Base-by-base conservation (phyloP, 139 green algal genomes). In the Chlamydomonas schloesseri region DNA sequence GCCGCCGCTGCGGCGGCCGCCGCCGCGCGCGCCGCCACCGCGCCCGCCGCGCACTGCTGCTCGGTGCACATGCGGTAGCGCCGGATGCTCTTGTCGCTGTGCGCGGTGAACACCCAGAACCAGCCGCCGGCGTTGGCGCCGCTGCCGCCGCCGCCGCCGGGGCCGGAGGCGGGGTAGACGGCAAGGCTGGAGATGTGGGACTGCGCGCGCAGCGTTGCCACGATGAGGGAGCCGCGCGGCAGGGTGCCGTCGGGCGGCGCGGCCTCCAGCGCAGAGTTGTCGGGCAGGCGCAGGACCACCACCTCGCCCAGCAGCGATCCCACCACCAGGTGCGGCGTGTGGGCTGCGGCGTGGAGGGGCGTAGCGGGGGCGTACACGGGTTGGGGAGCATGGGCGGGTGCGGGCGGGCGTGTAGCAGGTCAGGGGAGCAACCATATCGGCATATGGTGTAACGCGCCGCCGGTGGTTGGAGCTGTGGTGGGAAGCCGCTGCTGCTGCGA, bases 51-150 rank as follows among this genome's bases (percentile, higher is more conserved):
- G 60, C 73, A 65, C 4, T 83, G 76, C 21, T 83, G 76, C 31
- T 83, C 76, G 73, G 80, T 62, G 80, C 68, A 86, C 68, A 89
- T 81, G 5, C 84, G 47, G 84, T 81, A 89, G 15, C 84, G 21
- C 11, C 84, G 75, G 24, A 89, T 68, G 57, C 75, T 81, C 75
- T 83, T 84, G 50, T 89, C 84, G n/a, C 58, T 58, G 62, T 73
- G 65, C 23, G 75, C 31, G 5, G 75, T 73, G 60, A 86, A 78
- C 37, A 86, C 28, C 75, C 75, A 89, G 47, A 89, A 85, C 46
- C 64, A 46, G 42, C 75, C 75, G 14, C 55, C 55, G 17, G 33
- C 75, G 14, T 28, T 31, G 15, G 29, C 24, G 20, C 34, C 64
- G 34, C 42, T 50, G 14, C 55, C 55, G 17, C 58, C 74, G 11